Conservation (phyloP, 2,329 filamentous ascomycete genomes). For the Calonectria montana region DNA sequence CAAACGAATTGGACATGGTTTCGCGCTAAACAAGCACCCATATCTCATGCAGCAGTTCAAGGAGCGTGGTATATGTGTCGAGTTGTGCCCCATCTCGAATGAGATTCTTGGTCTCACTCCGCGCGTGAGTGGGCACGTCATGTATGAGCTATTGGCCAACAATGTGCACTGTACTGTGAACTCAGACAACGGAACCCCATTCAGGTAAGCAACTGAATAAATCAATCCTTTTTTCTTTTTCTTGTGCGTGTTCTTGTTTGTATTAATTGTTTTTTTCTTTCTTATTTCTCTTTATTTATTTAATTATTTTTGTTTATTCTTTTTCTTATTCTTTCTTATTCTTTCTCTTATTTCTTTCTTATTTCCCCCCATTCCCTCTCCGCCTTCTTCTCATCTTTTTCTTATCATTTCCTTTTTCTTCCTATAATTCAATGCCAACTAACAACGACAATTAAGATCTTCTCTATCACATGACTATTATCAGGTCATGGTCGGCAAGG, state of each 20-base stretch:
- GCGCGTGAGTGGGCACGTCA: conserved; percentile 72
- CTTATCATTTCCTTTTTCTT: too few species aligned
- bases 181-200: conserved; percentile 80
- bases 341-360: too few species aligned
- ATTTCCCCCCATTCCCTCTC: too few species aligned
- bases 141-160: conserved; percentile 75
- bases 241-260: too few species aligned
- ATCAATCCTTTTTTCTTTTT: too few species aligned
- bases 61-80: conserved; percentile 72
- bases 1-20: conserved; percentile 80
- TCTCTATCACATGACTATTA: conserved; percentile 82
- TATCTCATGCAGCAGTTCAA: conserved; percentile 74
- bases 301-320: too few species aligned
- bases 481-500: conserved; percentile 77
- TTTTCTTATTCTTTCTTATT: too few species aligned
- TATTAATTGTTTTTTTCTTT: too few species aligned
- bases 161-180: conserved; percentile 79
- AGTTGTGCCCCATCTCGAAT: conserved; percentile 82
- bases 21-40: conserved; percentile 74
- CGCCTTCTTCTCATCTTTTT: too few species aligned
- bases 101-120: conserved; percentile 78
- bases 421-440: too few species aligned
- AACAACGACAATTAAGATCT: too few species aligned
- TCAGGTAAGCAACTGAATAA: conserved; percentile 60
- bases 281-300: too few species aligned